These are phyloP conservation scores for Zoysia pacifica DNA, from an alignment of 176 grass and related monocot species.

Conservation along the genomic window DNA sequence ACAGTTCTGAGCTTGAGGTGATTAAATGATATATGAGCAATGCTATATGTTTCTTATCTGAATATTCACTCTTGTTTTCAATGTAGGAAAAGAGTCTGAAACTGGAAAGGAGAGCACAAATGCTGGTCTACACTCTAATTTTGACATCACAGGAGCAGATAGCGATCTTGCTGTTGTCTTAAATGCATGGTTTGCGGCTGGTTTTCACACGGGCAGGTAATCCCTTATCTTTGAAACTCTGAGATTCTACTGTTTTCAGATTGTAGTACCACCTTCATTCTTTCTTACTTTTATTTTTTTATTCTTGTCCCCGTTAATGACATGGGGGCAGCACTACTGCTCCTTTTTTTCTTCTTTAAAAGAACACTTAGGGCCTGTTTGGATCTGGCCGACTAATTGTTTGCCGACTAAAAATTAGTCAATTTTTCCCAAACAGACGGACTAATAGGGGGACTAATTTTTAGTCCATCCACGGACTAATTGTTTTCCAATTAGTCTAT, in stretches of 20 bases:
- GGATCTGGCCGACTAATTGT: no score
- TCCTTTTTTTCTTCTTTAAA: neutral
- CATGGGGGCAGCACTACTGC: neutral
- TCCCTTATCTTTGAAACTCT: neutral
- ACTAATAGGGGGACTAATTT: no score
- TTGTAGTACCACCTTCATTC: neutral
- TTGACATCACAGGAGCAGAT: constrained; percentile 36
- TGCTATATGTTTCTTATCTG: constrained; percentile 13
- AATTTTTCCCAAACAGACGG: no score
- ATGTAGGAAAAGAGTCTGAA: constrained; percentile 19
- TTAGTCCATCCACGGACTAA: no score
- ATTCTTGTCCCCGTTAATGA: neutral
- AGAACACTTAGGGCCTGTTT: neutral
- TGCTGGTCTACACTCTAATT: constrained; percentile 37
- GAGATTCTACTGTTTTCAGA: neutral
- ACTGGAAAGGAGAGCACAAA: constrained; percentile 43
- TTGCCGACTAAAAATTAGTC: no score
- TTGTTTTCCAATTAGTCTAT: no score
- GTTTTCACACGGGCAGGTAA: constrained; percentile 89
- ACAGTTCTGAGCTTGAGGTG: neutral
- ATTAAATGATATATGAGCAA: neutral
- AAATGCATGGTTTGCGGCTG: constrained; percentile 85
- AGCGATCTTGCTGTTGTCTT: constrained; percentile 68
- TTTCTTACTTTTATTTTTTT: neutral
- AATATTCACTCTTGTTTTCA: constrained; percentile 17